A percentile compares a stretch with the other conserved stretches of the same genome.
Evolutionary conservation across 108 stramenopile genomes (phyloP).

Genomic region (Skeletonema marinoi): DNA sequence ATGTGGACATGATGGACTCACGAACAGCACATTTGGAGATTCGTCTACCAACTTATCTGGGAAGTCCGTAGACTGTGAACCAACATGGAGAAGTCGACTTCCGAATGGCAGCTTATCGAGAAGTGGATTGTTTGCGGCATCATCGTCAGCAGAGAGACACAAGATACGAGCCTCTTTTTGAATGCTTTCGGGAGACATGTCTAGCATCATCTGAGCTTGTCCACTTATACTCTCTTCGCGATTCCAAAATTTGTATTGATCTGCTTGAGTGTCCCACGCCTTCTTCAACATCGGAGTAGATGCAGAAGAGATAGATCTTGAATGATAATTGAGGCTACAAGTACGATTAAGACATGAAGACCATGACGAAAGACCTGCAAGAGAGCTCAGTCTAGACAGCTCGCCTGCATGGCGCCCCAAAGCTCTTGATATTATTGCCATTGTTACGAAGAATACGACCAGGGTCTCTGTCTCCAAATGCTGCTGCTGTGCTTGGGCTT

Average conservation of each 20-base stretch:
- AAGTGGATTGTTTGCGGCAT: constrained; percentile 36
- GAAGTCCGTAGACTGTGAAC: constrained; percentile 16
- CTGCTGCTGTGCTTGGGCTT: no score
- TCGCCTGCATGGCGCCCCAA: no score
- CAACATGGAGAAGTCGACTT: constrained; percentile 18
- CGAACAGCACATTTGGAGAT: constrained; percentile 39
- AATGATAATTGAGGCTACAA: neutral
- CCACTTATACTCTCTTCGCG: constrained; percentile 45
- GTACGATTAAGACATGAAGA: no score
- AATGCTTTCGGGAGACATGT: constrained; percentile 62
- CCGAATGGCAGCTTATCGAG: constrained; percentile 21
- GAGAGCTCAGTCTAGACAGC: no score
- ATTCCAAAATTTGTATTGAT: constrained; percentile 74
- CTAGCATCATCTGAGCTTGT: constrained; percentile 50
- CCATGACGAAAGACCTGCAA: no score
- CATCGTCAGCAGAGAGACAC: constrained; percentile 20
- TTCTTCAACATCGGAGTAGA: constrained; percentile 10
- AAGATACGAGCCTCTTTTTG: constrained; percentile 55
- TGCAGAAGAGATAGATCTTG: constrained; percentile 6
- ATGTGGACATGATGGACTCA: constrained; percentile 39
- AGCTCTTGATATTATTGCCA: no score
- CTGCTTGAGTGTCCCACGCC: constrained; percentile 53
- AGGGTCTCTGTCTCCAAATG: no score
- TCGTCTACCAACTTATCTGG: constrained; percentile 23
- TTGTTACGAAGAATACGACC: no score